Conservation (phyloP, 768 basidiomycete genomes). For the Lactarius trivialis region DNA sequence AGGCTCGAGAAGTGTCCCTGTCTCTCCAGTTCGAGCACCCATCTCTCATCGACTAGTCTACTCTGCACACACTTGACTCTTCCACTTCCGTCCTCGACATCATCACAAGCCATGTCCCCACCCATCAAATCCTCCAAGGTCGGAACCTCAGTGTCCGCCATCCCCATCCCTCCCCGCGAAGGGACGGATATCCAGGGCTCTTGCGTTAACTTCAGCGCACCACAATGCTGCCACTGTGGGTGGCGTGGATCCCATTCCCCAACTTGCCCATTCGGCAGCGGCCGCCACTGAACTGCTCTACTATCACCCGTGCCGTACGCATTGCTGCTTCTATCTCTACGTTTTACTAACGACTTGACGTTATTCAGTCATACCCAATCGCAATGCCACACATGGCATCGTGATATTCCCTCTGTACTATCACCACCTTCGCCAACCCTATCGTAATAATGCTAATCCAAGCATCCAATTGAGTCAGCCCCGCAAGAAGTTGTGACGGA, state of each 20-base stretch:
- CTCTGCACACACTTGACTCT: not conserved
- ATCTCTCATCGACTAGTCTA: not conserved
- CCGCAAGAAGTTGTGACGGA: not conserved
- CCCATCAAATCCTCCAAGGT: conserved; percentile 21
- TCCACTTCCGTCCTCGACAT: not conserved
- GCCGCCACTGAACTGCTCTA: conserved; percentile 29
- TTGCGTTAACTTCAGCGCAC: conserved; percentile 44
- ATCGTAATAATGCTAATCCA: conserved; percentile 16
- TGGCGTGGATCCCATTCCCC: conserved; percentile 50
- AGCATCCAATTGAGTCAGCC: conserved; percentile 1
- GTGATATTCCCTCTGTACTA: conserved; percentile 24
- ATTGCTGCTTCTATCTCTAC: not conserved
- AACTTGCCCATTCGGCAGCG: conserved; percentile 48
- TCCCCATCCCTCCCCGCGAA: conserved; percentile 17
- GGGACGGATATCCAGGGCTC: conserved; percentile 26
- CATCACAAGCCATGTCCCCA: conserved; percentile 13
- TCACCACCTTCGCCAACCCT: not conserved
- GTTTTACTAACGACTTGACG: not conserved
- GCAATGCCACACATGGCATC: conserved; percentile 7
- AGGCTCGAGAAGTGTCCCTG: conserved; percentile 2
- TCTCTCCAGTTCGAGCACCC: conserved; percentile 10
- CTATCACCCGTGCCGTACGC: not conserved
- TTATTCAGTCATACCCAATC: not conserved
- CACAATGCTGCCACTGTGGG: conserved; percentile 69
- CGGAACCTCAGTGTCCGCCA: not conserved